Evolutionary conservation across 1,284 basidiomycete genomes (phyloP).

Genomic region (Termitomyces sp.): DNA sequence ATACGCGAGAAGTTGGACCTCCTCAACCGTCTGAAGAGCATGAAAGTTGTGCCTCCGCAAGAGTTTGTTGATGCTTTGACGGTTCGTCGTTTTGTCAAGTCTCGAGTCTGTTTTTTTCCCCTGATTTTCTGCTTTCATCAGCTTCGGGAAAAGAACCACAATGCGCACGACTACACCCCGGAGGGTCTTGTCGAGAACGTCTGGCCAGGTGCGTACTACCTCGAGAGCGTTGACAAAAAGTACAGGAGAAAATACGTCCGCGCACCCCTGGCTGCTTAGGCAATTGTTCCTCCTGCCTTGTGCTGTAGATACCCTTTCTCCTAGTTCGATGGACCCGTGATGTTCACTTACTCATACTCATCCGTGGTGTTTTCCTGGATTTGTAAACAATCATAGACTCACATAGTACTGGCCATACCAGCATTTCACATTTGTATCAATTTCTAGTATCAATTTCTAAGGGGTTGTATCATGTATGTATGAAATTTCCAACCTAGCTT

Average conservation of each 20-base stretch:
- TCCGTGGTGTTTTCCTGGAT: background rate
- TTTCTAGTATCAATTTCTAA: constrained; percentile 13
- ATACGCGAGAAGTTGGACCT: constrained; percentile 82
- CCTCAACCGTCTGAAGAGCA: constrained; percentile 69
- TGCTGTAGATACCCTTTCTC: constrained; percentile 14
- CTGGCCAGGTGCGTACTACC: constrained; percentile 93
- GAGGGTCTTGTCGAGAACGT: constrained; percentile 87
- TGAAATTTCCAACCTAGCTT: constrained; percentile 4
- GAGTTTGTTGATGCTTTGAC: constrained; percentile 52
- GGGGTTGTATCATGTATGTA: constrained; percentile 14
- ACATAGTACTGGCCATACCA: constrained; percentile 9
- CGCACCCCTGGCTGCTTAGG: constrained; percentile 34
- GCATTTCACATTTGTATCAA: constrained; percentile 12
- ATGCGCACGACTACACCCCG: constrained; percentile 82
- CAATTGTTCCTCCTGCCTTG: too few species aligned
- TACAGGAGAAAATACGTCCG: constrained; percentile 86
- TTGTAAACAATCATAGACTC: constrained; percentile 10
- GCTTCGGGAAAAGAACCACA: constrained; percentile 97
- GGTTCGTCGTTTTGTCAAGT: constrained; percentile 36
- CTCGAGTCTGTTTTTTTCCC: background rate
- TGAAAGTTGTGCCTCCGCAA: constrained; percentile 90
- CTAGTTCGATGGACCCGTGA: background rate
- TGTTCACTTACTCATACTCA: constrained; percentile 1
- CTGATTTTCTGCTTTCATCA: constrained; percentile 26
- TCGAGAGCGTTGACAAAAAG: constrained; percentile 88